phyloP scores from a whole-genome alignment of 306 rosid species.

The Cucumis sativus region Cucumber_9930_V3 NC_026657.2:11456501-11457000 shows the following conservation, averaged over 20 bases:
- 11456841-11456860: background rate
- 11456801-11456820: background rate
- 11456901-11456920: conserved; percentile 4
- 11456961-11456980: background rate
- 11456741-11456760: background rate
- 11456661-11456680: conserved; percentile 1
- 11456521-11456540: background rate
- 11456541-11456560: background rate
- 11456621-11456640: background rate
- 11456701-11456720: background rate
- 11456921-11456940: conserved; percentile 37
- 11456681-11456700: background rate
- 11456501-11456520: background rate
- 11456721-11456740: background rate
- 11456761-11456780: conserved; percentile 1
- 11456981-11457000: background rate
- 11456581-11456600: background rate
- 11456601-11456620: background rate
- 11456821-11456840: background rate
- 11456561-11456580: background rate
- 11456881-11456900: background rate
- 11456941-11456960: conserved; percentile 94
- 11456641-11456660: conserved; percentile 9
- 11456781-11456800: background rate
- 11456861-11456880: background rate